phyloP scores from a whole-genome alignment of 441 rosid genomes.

The Oxalis stricta region DNA sequence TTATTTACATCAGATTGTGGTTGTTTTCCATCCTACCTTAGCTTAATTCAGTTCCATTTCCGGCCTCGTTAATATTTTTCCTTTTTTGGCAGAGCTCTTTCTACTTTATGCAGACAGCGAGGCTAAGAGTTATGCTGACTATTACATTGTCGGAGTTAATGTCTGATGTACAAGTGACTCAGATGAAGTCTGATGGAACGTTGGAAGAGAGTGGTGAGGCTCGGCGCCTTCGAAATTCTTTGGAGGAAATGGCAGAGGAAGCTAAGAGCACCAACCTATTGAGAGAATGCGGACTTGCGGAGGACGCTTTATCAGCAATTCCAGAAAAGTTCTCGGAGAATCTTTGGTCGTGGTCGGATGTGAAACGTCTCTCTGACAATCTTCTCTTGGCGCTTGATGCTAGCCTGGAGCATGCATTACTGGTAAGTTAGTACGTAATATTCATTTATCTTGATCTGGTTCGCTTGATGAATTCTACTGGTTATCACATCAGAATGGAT shows the following conservation, averaged over 20 bases:
- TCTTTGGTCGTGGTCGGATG: constrained; percentile 85
- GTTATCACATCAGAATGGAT: too few species aligned
- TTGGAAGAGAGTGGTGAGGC: constrained; percentile 99
- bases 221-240: constrained; percentile 68
- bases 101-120: constrained; percentile 84
- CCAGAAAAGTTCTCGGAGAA: constrained; percentile 53
- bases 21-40: constrained; percentile 9
- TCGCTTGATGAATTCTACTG: background rate
- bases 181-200: constrained; percentile 88
- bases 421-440: constrained; percentile 47
- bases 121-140: constrained; percentile 92
- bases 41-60: constrained; percentile 9
- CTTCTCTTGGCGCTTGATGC: constrained; percentile 95
- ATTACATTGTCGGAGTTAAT: constrained; percentile 93
- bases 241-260: constrained; percentile 94
- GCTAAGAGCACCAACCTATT: constrained; percentile 46
- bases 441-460: background rate
- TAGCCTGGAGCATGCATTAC: constrained; percentile 85
- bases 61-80: too few species aligned
- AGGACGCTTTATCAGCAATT: constrained; percentile 40
- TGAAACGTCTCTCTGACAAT: constrained; percentile 67
- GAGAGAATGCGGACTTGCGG: constrained; percentile 77
- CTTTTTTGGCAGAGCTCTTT: constrained; percentile 73
- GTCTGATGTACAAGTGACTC: constrained; percentile 98
- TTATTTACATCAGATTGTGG: constrained; percentile 9